Conservation (phyloP, 345 rosid genomes). For the Eucalyptus sp. region DNA sequence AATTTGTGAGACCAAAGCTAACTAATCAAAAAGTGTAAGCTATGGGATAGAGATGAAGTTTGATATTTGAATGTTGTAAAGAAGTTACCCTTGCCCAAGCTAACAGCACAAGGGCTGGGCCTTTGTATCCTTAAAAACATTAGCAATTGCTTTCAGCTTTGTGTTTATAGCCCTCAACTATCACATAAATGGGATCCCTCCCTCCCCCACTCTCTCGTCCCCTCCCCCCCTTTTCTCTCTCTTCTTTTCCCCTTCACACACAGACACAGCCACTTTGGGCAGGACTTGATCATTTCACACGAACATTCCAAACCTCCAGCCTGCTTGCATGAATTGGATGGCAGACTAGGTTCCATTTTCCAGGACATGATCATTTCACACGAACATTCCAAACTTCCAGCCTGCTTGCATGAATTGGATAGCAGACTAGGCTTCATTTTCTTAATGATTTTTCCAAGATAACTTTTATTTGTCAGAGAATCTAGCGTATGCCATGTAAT, state of each 20-base stretch:
- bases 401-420: neutral
- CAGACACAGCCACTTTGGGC: neutral
- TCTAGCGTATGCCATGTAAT: neutral
- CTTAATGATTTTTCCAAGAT: neutral
- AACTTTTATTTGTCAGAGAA: neutral
- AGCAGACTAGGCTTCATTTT: neutral
- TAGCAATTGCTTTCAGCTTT: neutral
- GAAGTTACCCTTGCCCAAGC: neutral
- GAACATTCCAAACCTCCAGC: neutral
- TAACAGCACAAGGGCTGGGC: neutral
- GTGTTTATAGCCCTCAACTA: neutral
- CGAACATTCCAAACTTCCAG: neutral
- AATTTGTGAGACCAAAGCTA: neutral
- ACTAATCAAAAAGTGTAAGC: neutral
- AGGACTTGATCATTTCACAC: neutral
- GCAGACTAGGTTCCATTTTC: neutral
- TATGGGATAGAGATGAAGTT: neutral
- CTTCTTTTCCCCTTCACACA: fast-evolving
- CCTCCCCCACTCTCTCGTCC: neutral
- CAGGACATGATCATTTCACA: neutral
- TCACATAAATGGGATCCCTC: neutral
- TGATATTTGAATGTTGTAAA: neutral
- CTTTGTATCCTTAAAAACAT: neutral
- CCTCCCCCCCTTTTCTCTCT: neutral
- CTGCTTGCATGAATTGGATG: neutral